Conservation (phyloP, 805 yeast genomes). For the Wickerhamomyces canadensis region DNA sequence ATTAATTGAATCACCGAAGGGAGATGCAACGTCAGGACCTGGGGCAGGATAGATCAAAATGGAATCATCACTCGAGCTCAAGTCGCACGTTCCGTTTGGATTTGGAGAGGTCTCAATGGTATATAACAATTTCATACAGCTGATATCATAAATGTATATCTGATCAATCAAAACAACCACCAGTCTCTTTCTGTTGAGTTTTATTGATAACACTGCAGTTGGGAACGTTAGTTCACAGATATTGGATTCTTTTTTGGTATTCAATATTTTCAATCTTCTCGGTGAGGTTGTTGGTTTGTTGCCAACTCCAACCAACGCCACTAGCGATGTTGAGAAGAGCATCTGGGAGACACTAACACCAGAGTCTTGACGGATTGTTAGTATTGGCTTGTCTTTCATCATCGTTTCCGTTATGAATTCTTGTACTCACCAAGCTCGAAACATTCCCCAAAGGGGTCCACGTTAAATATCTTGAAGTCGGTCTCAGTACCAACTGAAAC, state of each 20-base stretch:
- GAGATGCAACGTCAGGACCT: constrained; percentile 22
- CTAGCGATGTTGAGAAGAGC: constrained; percentile 82
- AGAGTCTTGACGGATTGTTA: constrained; percentile 6
- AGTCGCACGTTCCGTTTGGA: constrained; percentile 26
- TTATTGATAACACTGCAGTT: constrained; percentile 62
- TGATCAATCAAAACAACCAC: constrained; percentile 76
- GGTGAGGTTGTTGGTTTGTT: constrained; percentile 59
- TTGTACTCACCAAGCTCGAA: constrained; percentile 38
- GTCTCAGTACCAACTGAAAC: constrained; percentile 65
- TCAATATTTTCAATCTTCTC: constrained; percentile 57
- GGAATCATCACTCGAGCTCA: constrained; percentile 40
- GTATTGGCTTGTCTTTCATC: no score
- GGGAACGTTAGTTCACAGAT: constrained; percentile 91
- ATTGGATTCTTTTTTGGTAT: constrained; percentile 61
- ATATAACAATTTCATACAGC: constrained; percentile 78
- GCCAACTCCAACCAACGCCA: constrained; percentile 79
- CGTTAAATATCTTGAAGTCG: constrained; percentile 72
- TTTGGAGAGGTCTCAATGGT: constrained; percentile 57
- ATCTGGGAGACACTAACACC: constrained; percentile 69
- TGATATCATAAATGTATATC: constrained; percentile 81
- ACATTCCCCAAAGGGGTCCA: constrained; percentile 81
- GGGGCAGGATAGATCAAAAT: constrained; percentile 53
- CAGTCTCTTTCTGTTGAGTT: constrained; percentile 76
- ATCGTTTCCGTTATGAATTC: no score
- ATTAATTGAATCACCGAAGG: constrained; percentile 6